Evolutionary conservation across 2,329 filamentous ascomycete species (phyloP), one percentile per base, ranked within the genome.

Genomic region (Plenodomus lindquistii): DNA sequence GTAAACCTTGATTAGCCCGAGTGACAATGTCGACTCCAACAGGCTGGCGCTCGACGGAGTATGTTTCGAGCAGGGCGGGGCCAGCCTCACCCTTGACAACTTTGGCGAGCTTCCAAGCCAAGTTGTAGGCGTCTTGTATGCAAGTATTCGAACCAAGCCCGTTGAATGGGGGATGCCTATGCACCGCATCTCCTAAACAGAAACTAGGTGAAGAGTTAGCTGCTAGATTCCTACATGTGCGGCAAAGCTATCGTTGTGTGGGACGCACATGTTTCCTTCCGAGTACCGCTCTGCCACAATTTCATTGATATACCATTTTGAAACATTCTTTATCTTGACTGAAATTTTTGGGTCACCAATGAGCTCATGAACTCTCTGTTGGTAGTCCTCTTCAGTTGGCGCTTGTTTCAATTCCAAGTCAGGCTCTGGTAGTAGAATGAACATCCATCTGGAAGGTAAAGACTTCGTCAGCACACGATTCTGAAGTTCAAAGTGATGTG

Each of bases 1-100:
- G 73, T 27, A 84, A 72, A 4, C 78, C 79, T 55, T 84, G 74
- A 24, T 52, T 86, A 7, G 83, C 82, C 2, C 83, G 75, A 4
- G 73, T 75, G 40, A 85, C 75, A 36, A 84, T 70, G 1, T 6
- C 17, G 1, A n/a, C 31, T 29, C 44, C 44, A 10, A 72, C 66
- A 8, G 68, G 70, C 46, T 72, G 62, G 17, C 70, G 65, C 42
- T 73, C 70, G 21, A 35, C 16, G 20, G 51, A 57, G 54, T 54
- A 69, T 2, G 59, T 56, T 4, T 57, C 42, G 10, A 73, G 61
- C 2, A 73, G 52, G 1, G 19, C 44, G 1, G 52, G 38, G 9
- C 43, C 39, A 1, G 68, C 70, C 11, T 50, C 40, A 5, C 61
- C 66, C 20, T 59, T 56, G 22, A 65, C 48, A 4, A 69, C 65